Conservation (phyloP, 306 rosid genomes). For the Parietaria judaica region DNA sequence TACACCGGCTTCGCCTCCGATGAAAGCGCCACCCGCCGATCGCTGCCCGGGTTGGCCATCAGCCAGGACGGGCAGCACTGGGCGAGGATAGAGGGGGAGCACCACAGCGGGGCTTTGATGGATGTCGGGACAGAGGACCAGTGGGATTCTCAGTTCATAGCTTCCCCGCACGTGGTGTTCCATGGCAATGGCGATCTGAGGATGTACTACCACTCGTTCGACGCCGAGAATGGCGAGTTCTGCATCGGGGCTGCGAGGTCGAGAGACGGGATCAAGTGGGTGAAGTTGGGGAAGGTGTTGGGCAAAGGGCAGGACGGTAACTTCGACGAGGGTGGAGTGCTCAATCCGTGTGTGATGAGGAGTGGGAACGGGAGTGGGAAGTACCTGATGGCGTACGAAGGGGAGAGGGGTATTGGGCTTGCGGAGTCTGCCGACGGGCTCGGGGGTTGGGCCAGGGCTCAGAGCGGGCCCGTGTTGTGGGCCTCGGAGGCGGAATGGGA, state of each 20-base stretch:
- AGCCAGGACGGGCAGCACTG: slow-evolving; percentile 84
- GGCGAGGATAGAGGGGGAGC: slow-evolving; percentile 89
- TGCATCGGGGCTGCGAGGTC: slow-evolving; percentile 67
- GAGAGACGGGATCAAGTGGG: slow-evolving; percentile 76
- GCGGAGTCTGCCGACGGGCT: slow-evolving; percentile 61
- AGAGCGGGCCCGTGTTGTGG: slow-evolving; percentile 32
- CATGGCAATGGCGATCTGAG: slow-evolving; percentile 63
- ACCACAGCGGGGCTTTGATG: slow-evolving; percentile 72
- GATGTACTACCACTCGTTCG: slow-evolving; percentile 80
- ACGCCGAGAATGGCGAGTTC: slow-evolving; percentile 39
- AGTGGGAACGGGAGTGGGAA: slow-evolving; percentile 35
- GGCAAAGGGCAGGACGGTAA: slow-evolving; percentile 42
- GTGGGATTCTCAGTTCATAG: slow-evolving; percentile 61
- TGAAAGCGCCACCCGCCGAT: slow-evolving; percentile 36
- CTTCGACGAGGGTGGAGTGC: slow-evolving; percentile 56
- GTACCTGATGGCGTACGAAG: slow-evolving; percentile 78
- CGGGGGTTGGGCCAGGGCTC: slow-evolving; percentile 51
- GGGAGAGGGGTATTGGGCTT: slow-evolving; percentile 61
- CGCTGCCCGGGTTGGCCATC: slow-evolving; percentile 67
- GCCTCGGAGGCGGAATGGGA: slow-evolving; percentile 52
- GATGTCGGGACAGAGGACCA: slow-evolving; percentile 59
- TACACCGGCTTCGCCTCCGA: slow-evolving; percentile 46
- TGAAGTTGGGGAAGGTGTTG: slow-evolving; percentile 59
- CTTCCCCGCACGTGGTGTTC: slow-evolving; percentile 57
- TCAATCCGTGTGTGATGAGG: slow-evolving; percentile 43